These are phyloP conservation scores for Vanderwaltozyma polyspora DNA, from an alignment of 805 yeast genomes.

Conservation along the genomic window DNA sequence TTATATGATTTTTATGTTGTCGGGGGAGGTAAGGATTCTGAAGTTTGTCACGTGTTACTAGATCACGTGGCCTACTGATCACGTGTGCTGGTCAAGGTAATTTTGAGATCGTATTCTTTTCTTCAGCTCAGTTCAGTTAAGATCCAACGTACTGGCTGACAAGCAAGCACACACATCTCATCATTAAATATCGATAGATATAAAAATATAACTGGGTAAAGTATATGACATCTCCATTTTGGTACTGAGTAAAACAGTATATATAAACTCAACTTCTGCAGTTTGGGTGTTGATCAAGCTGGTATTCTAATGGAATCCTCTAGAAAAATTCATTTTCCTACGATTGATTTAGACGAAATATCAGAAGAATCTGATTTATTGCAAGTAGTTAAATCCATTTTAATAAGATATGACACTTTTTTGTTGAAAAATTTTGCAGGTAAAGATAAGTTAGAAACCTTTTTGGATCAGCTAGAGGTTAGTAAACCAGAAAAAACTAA, in stretches of 20 bases:
- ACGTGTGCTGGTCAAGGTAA: no score
- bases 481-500: conserved; percentile 5
- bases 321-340: conserved; percentile 6
- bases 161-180: no score
- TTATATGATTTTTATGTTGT: no score
- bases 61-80: no score
- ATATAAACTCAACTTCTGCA: background rate
- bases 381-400: conserved; percentile 14
- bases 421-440: conserved; percentile 24
- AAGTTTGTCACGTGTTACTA: no score
- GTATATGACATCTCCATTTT: no score
- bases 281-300: background rate
- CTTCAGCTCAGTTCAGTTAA: no score
- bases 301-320: background rate
- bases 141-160: no score
- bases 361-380: conserved; percentile 17
- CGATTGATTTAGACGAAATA: conserved; percentile 19
- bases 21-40: no score
- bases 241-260: no score
- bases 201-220: no score
- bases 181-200: background rate
- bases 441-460: conserved; percentile 9
- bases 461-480: conserved; percentile 5
- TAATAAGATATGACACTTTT: conserved; percentile 18
- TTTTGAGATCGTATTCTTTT: no score